Conservation (phyloP, 345 rosid genomes). For the Salix purpurea region DNA sequence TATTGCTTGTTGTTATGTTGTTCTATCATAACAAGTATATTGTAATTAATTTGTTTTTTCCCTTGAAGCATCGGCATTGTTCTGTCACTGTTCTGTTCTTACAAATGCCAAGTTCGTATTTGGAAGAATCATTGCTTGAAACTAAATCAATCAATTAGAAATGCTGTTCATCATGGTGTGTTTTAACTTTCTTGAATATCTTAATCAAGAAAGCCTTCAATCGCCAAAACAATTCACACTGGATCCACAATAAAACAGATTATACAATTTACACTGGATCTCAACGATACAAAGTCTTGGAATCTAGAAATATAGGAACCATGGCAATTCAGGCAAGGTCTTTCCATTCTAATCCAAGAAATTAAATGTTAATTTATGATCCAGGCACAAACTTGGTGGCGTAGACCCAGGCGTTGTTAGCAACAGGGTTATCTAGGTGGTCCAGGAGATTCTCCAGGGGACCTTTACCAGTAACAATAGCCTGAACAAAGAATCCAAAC, state of each 20-base stretch:
- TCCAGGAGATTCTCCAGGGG: conserved; percentile 89
- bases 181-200: neutral
- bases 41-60: neutral
- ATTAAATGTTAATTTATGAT: conserved; percentile 32
- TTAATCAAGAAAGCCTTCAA: neutral
- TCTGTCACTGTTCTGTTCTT: neutral
- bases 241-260: neutral
- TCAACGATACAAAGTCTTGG: neutral
- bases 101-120: neutral
- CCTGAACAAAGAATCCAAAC: conserved; percentile 98
- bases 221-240: neutral
- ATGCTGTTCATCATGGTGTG: neutral
- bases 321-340: neutral
- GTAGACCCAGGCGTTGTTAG: conserved; percentile 96
- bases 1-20: conserved; percentile 4
- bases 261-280: neutral
- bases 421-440: conserved; percentile 88
- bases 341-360: neutral
- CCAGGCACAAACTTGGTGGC: conserved; percentile 94
- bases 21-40: too few relatives aligned
- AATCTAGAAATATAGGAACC: conserved; percentile 5
- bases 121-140: neutral
- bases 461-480: conserved; percentile 92
- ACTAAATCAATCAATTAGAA: neutral
- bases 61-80: neutral